A percentile compares a stretch with the other conserved stretches of the same genome.
Conservation (phyloP, 1,284 basidiomycete species). For the Tetrapyrgos nigripes region DNA sequence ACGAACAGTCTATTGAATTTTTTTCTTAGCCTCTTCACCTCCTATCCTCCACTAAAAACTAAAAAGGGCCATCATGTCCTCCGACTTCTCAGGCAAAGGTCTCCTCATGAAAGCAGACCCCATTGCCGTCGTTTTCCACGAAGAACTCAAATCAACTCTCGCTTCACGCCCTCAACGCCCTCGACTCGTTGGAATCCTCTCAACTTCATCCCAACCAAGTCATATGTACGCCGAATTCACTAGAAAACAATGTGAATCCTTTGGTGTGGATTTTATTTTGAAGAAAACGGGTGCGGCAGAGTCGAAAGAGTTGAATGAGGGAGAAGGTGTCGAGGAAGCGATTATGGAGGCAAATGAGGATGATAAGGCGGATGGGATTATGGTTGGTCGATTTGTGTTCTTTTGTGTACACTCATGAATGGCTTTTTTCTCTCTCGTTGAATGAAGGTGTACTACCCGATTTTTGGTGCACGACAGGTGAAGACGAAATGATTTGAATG, state of each 20-base stretch:
- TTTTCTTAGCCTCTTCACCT: no score
- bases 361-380: constrained; percentile 88
- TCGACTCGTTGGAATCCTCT: constrained; percentile 91
- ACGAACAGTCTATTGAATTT: no score
- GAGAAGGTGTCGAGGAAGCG: constrained; percentile 87
- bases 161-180: constrained; percentile 51
- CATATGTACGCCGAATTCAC: constrained; percentile 95
- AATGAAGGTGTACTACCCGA: constrained; percentile 88
- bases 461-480: constrained; percentile 87
- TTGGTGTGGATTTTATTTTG: constrained; percentile 89
- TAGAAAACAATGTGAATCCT: constrained; percentile 86
- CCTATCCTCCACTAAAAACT: no score
- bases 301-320: constrained; percentile 50
- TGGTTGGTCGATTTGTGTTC: constrained; percentile 64
- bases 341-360: constrained; percentile 96
- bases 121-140: constrained; percentile 71
- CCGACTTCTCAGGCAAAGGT: constrained; percentile 58
- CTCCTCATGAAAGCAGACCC: constrained; percentile 77
- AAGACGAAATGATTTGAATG: constrained; percentile 27
- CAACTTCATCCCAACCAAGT: constrained; percentile 88
- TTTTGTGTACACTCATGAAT: neutral
- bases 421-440: neutral
- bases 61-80: no score
- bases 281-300: constrained; percentile 65
- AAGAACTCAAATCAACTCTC: constrained; percentile 66